phyloP scores from a whole-genome alignment of 1,284 basidiomycete genomes.

The Cerioporus squamosus region DNA sequence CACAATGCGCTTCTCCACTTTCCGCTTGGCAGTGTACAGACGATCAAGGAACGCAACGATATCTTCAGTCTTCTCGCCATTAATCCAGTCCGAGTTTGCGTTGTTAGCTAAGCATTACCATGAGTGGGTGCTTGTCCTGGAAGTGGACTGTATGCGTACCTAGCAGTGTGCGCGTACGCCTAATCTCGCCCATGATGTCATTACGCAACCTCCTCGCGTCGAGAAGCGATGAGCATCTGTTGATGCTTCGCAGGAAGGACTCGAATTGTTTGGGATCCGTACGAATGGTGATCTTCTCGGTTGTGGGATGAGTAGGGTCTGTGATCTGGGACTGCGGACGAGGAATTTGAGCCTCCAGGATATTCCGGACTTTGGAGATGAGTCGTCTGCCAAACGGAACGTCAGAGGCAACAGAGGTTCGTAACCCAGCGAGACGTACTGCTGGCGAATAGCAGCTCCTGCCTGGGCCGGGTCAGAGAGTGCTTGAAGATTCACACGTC shows the following conservation, averaged over 20 bases:
- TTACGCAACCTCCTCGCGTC: constrained; percentile 91
- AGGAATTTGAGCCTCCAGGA: constrained; percentile 81
- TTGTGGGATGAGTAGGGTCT: constrained; percentile 41
- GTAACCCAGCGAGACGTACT: constrained; percentile 51
- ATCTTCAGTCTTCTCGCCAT: constrained; percentile 81
- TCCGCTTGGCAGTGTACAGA: constrained; percentile 85
- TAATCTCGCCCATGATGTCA: constrained; percentile 87
- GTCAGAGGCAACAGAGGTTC: not conserved
- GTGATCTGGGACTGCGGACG: constrained; percentile 47
- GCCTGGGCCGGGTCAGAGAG: constrained; percentile 54
- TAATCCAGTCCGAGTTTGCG: constrained; percentile 84
- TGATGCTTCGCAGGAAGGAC: constrained; percentile 86
- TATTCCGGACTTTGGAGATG: constrained; percentile 83
- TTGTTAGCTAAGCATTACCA: constrained; percentile 61
- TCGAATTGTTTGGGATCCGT: constrained; percentile 86
- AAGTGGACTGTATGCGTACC: constrained; percentile 46
- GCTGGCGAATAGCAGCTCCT: constrained; percentile 88
- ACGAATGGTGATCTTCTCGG: constrained; percentile 76
- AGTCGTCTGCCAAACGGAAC: constrained; percentile 55
- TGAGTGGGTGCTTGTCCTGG: too few species aligned
- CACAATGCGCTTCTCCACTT: constrained; percentile 84
- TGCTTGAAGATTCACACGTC: not conserved
- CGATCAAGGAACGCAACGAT: constrained; percentile 88
- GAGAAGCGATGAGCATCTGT: constrained; percentile 77
- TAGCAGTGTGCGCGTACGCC: constrained; percentile 73